Evolutionary conservation across 2,329 filamentous ascomycete species (phyloP).

Genomic region (Knufia petricola): DNA sequence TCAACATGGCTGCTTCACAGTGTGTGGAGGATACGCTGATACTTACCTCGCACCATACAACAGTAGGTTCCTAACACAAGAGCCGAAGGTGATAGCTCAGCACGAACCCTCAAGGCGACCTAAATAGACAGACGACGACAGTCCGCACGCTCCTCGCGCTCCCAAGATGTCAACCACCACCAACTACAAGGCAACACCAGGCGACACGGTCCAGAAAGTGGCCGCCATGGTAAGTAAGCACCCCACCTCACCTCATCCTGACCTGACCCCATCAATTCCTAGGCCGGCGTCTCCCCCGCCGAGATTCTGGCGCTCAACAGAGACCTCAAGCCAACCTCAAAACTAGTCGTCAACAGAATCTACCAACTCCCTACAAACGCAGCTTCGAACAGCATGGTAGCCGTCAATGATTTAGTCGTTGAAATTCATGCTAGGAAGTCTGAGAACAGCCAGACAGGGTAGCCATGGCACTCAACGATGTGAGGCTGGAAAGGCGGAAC

Average conservation of each 20-base stretch:
- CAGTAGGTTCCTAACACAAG: no score
- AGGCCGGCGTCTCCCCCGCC: not conserved
- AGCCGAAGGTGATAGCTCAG: no score
- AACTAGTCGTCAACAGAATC: not conserved
- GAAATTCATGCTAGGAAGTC: constrained; percentile 3
- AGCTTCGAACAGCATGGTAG: not conserved
- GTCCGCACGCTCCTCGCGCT: no score
- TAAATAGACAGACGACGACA: no score
- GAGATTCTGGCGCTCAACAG: constrained; percentile 1
- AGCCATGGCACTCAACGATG: not conserved
- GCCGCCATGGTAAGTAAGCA: constrained; percentile 1
- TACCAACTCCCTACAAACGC: constrained; percentile 3
- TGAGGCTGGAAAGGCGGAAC: not conserved
- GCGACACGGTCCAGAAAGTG: constrained; percentile 7
- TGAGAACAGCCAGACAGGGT: not conserved
- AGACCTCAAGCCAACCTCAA: not conserved
- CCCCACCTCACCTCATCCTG: no score
- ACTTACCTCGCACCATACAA: no score
- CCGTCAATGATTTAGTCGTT: not conserved
- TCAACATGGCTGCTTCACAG: no score
- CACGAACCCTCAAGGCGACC: no score
- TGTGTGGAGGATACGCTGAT: no score
- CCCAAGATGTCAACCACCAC: not conserved
- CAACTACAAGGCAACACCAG: not conserved
- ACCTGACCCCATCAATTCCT: not conserved